Base-by-base conservation (phyloP, 345 rosid species). In the Brassica cretica region DNA sequence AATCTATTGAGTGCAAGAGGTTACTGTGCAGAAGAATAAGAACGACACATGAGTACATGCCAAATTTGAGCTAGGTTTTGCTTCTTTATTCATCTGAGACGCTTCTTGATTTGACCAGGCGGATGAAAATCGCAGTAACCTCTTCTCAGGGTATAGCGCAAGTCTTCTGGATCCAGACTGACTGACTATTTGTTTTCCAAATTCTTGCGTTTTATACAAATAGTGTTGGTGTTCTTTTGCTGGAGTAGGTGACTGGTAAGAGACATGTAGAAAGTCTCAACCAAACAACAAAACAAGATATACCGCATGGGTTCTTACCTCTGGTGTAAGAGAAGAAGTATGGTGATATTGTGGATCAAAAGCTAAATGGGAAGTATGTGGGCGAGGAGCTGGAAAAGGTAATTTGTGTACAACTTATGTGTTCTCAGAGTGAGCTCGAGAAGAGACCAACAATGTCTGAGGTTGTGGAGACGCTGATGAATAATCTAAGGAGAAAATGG, bases 221-320 rank as follows among this genome's bases (percentile, higher is more conserved):
- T 74, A 90, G 97, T 76, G 90, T 86, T 10, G 98, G 96, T 21
- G 87, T 91, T 81, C 85, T 93, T 27, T 80, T 93, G 4, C 88
- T 93, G 0, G 98, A 91, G 73, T 80, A 89, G 2, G 55, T 89
- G 30, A 90, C 91, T 0, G 97, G 94, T 6, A 80, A 89, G 59
- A 93, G 90, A 56, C 96, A 94, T 14, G 84, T 89, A 1, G 96
- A 91, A 25, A 93, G 65, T 85, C 82, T 87, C 41, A 90, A 89
- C 3, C 5, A 5, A 30, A 24, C 25, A 24, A 24, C 1, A 86
- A 88, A 29, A 90, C 94, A 0, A 78, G 87, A 92, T 0, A 85
- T 24, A 86, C 91, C 1, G 94, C 89, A 69, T 91, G 97, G 98
- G n/a, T n/a, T 96, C 85, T 0, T 90, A 72, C 96, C 93, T 5